phyloP scores from a whole-genome alignment of 345 rosid species.

The Eucalyptus cloeziana region DNA sequence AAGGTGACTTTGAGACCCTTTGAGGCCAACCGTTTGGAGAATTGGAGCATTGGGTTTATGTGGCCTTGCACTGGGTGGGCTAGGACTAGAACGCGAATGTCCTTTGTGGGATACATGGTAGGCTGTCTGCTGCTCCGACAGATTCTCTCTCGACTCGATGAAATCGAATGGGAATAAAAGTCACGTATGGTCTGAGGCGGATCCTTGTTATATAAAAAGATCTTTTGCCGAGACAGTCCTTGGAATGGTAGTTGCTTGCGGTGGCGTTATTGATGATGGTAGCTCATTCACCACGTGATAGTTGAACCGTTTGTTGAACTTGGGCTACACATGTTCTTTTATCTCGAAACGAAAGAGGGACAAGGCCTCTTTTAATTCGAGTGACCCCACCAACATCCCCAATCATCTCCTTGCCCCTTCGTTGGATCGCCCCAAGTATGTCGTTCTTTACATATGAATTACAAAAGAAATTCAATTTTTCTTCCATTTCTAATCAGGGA shows the following conservation, averaged over 20 bases:
- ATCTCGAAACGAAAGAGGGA: neutral
- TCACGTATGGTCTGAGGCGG: neutral
- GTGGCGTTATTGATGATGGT: neutral
- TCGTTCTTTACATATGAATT: neutral
- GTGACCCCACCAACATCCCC: neutral
- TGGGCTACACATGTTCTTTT: neutral
- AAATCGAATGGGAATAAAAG: neutral
- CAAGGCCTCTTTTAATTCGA: neutral
- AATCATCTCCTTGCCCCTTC: neutral
- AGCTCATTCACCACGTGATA: neutral
- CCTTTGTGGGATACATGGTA: neutral
- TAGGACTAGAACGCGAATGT: neutral
- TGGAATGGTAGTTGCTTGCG: neutral
- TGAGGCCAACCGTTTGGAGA: constrained; percentile 34
- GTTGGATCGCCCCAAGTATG: neutral
- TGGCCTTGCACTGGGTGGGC: constrained; percentile 43
- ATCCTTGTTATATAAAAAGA: neutral
- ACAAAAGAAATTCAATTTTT: neutral
- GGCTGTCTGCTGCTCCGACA: neutral
- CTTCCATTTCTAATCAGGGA: neutral
- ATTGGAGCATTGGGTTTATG: constrained; percentile 39
- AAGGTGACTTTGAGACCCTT: constrained; percentile 31
- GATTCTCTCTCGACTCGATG: neutral
- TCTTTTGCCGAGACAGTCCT: neutral
- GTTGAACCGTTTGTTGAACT: neutral